Base-by-base conservation (phyloP, 306 rosid genomes). In the Astragalus membranaceus region DNA sequence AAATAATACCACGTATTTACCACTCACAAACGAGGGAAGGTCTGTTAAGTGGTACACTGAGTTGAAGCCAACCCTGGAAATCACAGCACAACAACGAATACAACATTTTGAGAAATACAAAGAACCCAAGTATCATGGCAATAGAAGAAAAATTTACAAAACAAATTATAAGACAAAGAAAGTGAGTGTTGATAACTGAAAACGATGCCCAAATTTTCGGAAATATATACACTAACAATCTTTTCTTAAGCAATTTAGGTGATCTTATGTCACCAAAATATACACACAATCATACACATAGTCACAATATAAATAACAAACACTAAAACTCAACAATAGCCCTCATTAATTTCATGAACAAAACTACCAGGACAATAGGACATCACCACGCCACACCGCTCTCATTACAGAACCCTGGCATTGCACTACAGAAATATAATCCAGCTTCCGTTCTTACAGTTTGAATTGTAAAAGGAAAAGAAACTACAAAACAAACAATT, bases 11-110 rank as follows among this genome's bases (percentile, higher is more conserved):
- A 90, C 90, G 15, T 87, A 82, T 47, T 93, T 93, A 55, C 96
- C 98, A 75, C 98, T 93, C 76, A 93, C 98, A 80, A 93, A 93
- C 8, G 98, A 93, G 30, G 98, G 98, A 76, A 93, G 89, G 84
- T 93, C 98, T 26, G 98, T 93, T 78, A 93, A 81, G 81, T 93
- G 98, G 84, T 93, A 93, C 60, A 93, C 98, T 5, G 98, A 93
- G 83, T 93, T 93, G 94, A 93, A 93, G 75, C 98, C 98, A 63
- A 93, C 96, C 86, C 98, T 93, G 69, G 23, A 75, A 78, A 59
- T 37, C 16, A 51, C 14, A 49, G 71, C 72, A 69, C 36, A 64
- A 69, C 60, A 63, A 67, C 65, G 72, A 72, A 55, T 42, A 35
- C 66, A 64, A 62, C 58, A 17, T 57, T 79, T 47, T 71, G 58